Percentiles rank a stretch among this genome's conserved stretches.
Conservation (phyloP, 805 yeast species). For the Cyberlindnera bimundalis region DNA sequence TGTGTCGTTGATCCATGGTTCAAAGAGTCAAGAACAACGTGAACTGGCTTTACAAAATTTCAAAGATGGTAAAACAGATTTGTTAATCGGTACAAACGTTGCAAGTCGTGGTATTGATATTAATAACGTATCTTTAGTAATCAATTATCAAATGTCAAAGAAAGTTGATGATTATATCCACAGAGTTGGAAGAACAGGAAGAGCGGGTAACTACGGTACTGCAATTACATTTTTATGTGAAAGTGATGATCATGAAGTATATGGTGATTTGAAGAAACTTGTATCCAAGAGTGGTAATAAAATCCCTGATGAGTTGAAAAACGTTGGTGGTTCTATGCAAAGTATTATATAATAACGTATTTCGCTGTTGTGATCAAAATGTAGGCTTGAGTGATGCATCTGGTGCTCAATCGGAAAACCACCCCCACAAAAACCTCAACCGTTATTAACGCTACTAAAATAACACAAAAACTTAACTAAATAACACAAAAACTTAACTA, state of each 20-base stretch:
- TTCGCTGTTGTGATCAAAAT: no score
- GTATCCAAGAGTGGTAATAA: conserved; percentile 21
- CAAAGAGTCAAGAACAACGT: conserved; percentile 79
- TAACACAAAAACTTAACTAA: no score
- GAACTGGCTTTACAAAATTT: conserved; percentile 69
- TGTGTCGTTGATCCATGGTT: conserved; percentile 76
- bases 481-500: no score
- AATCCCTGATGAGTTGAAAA: conserved; percentile 23
- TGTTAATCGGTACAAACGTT: conserved; percentile 88
- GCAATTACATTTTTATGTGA: conserved; percentile 72
- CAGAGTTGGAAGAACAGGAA: conserved; percentile 93
- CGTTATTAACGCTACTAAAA: no score
- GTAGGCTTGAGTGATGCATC: no score
- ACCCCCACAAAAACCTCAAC: no score
- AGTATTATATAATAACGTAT: conserved; percentile 13
- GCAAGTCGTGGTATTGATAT: conserved; percentile 96
- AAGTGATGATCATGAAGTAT: conserved; percentile 57
- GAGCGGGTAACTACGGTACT: conserved; percentile 82
- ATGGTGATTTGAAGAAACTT: conserved; percentile 22
- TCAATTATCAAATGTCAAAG: conserved; percentile 82
- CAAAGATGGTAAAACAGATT: conserved; percentile 49
- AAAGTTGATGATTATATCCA: conserved; percentile 83
- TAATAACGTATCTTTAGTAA: conserved; percentile 78
- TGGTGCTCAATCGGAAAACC: no score
- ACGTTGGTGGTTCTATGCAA: conserved; percentile 6